Percentiles rank a stretch among this genome's conserved stretches.
phyloP scores from a whole-genome alignment of 2,329 filamentous ascomycete genomes.

The Microdochium paspali region DNA sequence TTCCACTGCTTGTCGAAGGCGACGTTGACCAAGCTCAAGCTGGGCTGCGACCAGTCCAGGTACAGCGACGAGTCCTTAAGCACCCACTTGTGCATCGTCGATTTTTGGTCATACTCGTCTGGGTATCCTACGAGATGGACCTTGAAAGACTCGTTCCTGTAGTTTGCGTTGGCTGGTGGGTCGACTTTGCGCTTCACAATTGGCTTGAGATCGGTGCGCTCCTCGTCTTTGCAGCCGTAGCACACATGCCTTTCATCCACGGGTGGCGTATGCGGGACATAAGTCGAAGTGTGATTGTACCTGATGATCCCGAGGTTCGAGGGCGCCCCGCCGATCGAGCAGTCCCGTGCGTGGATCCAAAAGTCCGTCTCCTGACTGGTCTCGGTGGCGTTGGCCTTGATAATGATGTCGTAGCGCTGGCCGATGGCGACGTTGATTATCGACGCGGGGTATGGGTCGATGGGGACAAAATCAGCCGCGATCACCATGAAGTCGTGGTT shows the following conservation, averaged over 20 bases:
- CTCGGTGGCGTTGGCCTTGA: not conserved
- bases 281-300: not conserved
- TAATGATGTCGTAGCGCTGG: not conserved
- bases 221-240: not conserved
- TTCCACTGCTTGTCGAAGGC: not conserved
- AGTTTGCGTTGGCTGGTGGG: not conserved
- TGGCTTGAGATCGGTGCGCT: not conserved
- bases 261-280: not conserved
- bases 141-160: not conserved
- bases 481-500: not conserved
- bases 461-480: not conserved
- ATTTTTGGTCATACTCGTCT: not conserved
- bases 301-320: not conserved
- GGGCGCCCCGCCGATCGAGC: slow-evolving; percentile 8
- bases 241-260: not conserved
- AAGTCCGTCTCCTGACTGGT: slow-evolving; percentile 7
- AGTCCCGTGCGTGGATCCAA: slow-evolving; percentile 16
- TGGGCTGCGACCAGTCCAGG: not conserved
- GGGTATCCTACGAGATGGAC: not conserved
- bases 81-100: not conserved
- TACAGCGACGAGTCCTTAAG: not conserved
- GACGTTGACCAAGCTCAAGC: not conserved
- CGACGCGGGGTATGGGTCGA: not conserved
- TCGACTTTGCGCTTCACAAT: not conserved
- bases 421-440: not conserved